Conservation (phyloP, 306 rosid genomes). For the Comarum palustre region DNA sequence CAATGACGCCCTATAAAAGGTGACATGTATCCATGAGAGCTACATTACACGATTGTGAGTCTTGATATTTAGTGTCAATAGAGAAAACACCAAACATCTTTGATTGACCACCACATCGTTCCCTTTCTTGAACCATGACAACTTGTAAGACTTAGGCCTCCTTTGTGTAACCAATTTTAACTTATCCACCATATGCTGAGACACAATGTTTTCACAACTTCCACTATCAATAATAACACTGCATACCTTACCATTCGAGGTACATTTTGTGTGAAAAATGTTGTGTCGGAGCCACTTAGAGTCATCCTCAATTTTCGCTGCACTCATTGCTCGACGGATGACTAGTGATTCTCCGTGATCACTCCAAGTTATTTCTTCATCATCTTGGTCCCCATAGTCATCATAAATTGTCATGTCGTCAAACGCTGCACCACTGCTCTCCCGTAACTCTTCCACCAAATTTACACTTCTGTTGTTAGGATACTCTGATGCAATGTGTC, state of each 20-base stretch:
- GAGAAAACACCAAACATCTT: not conserved
- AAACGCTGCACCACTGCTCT: too few species aligned
- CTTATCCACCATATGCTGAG: not conserved
- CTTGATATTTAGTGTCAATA: not conserved
- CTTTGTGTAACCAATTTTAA: not conserved
- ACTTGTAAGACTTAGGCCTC: not conserved
- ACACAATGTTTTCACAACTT: not conserved
- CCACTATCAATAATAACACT: not conserved
- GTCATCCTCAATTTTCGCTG: not conserved
- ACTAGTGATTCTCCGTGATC: not conserved
- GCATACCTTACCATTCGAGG: not conserved
- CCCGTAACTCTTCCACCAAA: too few species aligned
- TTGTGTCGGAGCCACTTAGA: not conserved
- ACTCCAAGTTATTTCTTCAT: not conserved
- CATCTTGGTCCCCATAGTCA: too few species aligned
- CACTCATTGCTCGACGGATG: not conserved
- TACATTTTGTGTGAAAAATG: not conserved
- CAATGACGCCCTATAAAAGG: not conserved
- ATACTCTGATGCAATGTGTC: too few species aligned
- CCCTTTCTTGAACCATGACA: not conserved
- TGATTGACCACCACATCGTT: not conserved
- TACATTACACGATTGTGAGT: not conserved
- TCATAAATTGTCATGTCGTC: too few species aligned
- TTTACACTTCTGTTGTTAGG: too few species aligned
- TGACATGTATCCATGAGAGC: not conserved